Conservation (phyloP, 2,329 filamentous ascomycete species). For the Alternaria tenuissima region DNA sequence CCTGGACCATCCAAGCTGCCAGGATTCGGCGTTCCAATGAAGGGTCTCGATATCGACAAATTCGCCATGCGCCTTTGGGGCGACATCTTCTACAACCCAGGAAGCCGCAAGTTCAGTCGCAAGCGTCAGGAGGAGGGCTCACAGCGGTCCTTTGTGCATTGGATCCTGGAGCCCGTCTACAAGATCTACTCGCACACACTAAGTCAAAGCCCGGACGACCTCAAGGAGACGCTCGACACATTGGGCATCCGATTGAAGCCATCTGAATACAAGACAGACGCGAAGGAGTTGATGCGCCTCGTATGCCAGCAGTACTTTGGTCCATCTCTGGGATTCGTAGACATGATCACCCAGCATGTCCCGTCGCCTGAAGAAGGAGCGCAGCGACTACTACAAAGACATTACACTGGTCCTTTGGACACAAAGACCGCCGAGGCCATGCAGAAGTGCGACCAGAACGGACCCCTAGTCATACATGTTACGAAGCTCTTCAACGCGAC, state of each 20-base stretch:
- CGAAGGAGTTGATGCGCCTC: conserved; percentile 84
- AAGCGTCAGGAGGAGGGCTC: conserved; percentile 83
- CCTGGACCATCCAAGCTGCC: conserved; percentile 60
- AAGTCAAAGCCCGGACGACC: conserved; percentile 84
- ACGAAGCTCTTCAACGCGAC: conserved; percentile 91
- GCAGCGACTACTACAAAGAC: conserved; percentile 77
- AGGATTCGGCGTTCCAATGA: conserved; percentile 46
- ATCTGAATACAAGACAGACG: conserved; percentile 88
- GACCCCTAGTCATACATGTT: conserved; percentile 88
- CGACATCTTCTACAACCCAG: conserved; percentile 94
- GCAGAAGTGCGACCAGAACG: conserved; percentile 83
- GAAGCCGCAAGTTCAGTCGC: conserved; percentile 87
- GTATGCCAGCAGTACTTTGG: conserved; percentile 98
- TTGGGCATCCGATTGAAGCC: conserved; percentile 90
- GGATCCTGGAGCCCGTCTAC: conserved; percentile 95
- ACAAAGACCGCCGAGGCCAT: conserved; percentile 82
- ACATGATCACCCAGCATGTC: conserved; percentile 91
- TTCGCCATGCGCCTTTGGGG: conserved; percentile 92
- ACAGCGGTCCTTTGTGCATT: conserved; percentile 89
- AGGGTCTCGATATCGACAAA: conserved; percentile 74
- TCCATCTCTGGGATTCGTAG: conserved; percentile 85
- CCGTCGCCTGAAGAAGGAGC: conserved; percentile 86
- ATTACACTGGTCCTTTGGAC: conserved; percentile 91
- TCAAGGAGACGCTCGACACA: conserved; percentile 78
- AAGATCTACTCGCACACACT: conserved; percentile 96